phyloP scores from a whole-genome alignment of 2,329 filamentous ascomycete genomes.

The Cadophora sp. region DNA sequence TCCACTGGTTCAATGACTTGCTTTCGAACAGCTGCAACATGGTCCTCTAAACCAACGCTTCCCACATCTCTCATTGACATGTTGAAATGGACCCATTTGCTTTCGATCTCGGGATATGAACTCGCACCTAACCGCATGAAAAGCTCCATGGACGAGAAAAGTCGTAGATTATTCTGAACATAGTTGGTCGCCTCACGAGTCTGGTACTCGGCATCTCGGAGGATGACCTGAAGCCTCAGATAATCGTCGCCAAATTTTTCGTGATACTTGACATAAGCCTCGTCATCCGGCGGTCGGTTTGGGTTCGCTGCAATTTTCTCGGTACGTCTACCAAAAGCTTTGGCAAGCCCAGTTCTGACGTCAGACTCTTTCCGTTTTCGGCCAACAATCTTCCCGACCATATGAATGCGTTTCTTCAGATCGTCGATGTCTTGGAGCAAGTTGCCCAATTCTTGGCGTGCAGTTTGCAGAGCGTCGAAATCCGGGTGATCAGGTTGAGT shows the following conservation, averaged over 20 bases:
- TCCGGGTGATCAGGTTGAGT: constrained; percentile 88
- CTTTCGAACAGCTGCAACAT: constrained; percentile 74
- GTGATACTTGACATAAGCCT: constrained; percentile 78
- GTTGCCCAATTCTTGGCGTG: constrained; percentile 61
- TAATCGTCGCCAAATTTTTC: constrained; percentile 93
- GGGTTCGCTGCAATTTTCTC: constrained; percentile 66
- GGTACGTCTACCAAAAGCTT: constrained; percentile 82
- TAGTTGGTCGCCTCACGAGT: constrained; percentile 81
- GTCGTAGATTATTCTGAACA: constrained; percentile 80
- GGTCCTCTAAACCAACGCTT: constrained; percentile 81
- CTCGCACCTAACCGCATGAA: constrained; percentile 81
- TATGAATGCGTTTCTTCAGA: constrained; percentile 91
- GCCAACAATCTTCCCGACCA: constrained; percentile 85
- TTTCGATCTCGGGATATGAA: constrained; percentile 83
- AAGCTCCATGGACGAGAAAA: constrained; percentile 81
- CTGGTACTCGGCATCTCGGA: constrained; percentile 90
- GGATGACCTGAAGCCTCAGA: constrained; percentile 86
- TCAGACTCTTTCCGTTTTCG: constrained; percentile 89
- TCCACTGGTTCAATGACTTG: constrained; percentile 87
- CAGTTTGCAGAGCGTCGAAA: constrained; percentile 63
- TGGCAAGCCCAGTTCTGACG: constrained; percentile 81
- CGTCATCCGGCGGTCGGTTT: constrained; percentile 76
- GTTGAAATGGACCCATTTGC: constrained; percentile 93
- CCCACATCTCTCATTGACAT: constrained; percentile 87
- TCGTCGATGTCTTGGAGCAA: constrained; percentile 91